Base-by-base conservation (phyloP, 2,329 filamentous ascomycete species). In the Blumeria graminis region DNA sequence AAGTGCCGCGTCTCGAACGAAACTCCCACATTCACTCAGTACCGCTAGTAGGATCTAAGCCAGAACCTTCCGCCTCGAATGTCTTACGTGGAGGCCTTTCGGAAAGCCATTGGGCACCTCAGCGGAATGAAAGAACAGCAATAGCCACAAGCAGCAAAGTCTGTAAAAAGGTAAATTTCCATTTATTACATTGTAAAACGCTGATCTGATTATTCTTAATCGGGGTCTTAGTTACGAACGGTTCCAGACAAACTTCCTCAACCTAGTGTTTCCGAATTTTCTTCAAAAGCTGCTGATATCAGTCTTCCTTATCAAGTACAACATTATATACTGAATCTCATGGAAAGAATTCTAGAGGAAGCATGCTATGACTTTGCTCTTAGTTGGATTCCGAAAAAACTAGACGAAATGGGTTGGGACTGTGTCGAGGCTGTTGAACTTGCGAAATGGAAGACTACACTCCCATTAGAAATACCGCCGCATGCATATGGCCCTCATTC, bases 301-400 rank as follows among this genome's bases (percentile, higher is more conserved):
- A 63, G 60, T 22, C 62, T 66, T 18, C 65, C 65, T n/a, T 66
- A 66, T 41, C 64, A 66, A 61, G 65, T 66, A 16, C 65, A 66
- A 57, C 64, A 66, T 56, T 65, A 61, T 53, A 64, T 66, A 16
- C 62, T 66, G 13, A 59, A 58, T 3, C 63, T 64, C 58, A 65
- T 66, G 7, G 60, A 66, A 56, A 55, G 62, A 55, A 64, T 66
- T 7, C 48, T 66, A 14, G 65, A 66, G 55, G 63, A 66, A 54
- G 63, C 60, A 6, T 66, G 64, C 43, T 66, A 59, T 36, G 63
- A 63, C n/a, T 63, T 65, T 56, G 64, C 63, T 5, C 56, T 59
- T 3, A 56, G 62, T 39, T 65, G 63, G 64, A 61, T 66, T 35
- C 65, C 64, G 18, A 43, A 62, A 8, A 45, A 56, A 6, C 45